Evolutionary conservation across 2,329 filamentous ascomycete species (phyloP), one percentile per base, ranked within the genome.

Genomic region (Teratosphaeria viscida): DNA sequence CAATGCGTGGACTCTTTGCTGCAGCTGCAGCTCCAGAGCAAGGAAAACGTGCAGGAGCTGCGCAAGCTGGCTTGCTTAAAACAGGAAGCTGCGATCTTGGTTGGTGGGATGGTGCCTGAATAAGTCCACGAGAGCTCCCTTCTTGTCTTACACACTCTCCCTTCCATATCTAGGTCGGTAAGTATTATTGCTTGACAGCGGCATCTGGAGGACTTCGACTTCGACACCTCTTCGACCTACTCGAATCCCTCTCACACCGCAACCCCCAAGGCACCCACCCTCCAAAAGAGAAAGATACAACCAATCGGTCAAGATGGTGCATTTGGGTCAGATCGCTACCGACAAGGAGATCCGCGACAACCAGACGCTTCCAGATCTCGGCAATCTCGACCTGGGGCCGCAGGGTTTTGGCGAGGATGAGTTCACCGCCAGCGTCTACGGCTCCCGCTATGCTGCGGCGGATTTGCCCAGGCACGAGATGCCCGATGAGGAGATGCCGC

Each of bases 401-500:
- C 63, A 70, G 52, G 69, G 72, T 14, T 7, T 37, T 14, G 54
- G 39, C 67, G 64, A 82, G 75, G 76, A 81, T 71, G 77, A 79
- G 70, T 87, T 86, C 77, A 88, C 85, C 58, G 86, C 88, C 49
- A 91, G 86, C 64, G 89, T 96, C 68, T 97, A 96, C 72, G 92
- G 92, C 70, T 92, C 88, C 63, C 84, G 81, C 64, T 96, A 90
- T 72, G 92, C 92, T 26, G 82, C 83, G 35, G 79, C 88, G 70
- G 90, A 95, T 69, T 80, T 97, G 52, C 91, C 92, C 32, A 84
- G 82, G 70, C 80, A 88, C 70, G 87, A 91, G 77, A 96, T 97
- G 84, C 91, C 92, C 1, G 90, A 96, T 68, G 70, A 77, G 23
- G 89, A 95, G 76, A 96, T 96, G 92, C 92, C 92, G 53, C 85